Conservation (phyloP, 768 basidiomycete species). For the Kondoa malvinella region DNA sequence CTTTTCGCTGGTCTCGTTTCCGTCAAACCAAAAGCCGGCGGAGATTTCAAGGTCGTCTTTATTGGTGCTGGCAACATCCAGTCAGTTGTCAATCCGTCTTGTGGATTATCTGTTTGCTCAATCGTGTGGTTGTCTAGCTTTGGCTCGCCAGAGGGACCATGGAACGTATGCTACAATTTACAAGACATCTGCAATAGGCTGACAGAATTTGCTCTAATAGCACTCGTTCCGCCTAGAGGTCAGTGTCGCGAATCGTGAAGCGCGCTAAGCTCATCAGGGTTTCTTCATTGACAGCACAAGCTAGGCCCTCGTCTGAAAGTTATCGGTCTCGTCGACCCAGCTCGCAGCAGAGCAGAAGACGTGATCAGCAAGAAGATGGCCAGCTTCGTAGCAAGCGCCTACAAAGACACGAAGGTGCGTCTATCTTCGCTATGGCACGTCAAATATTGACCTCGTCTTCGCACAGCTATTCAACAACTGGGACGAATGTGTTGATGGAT, state of each 20-base stretch:
- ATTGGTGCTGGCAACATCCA: constrained; percentile 82
- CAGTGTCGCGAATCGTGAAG: background rate
- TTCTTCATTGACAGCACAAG: constrained; percentile 39
- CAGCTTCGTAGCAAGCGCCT: constrained; percentile 83
- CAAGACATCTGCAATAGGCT: background rate
- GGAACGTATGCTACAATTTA: background rate
- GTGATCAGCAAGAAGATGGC: constrained; percentile 78
- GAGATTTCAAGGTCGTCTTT: constrained; percentile 84
- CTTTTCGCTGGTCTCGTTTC: background rate
- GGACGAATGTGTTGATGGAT: background rate
- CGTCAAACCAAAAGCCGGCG: constrained; percentile 33
- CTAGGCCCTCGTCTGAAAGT: constrained; percentile 91
- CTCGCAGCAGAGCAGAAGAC: constrained; percentile 56
- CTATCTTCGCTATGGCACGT: background rate
- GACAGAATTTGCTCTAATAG: constrained; percentile 22
- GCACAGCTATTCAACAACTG: background rate
- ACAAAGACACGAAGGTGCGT: constrained; percentile 48
- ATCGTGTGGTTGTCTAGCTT: too few species aligned
- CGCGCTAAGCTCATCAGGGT: background rate
- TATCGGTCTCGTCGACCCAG: constrained; percentile 83
- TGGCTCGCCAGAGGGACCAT: constrained; percentile 22
- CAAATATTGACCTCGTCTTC: background rate
- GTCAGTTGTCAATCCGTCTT: background rate
- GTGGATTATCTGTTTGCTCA: background rate
- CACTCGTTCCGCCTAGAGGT: constrained; percentile 38